Evolutionary conservation across 1,139 yeast genomes (phyloP).

Genomic region (Petasospora rhodanensis): DNA sequence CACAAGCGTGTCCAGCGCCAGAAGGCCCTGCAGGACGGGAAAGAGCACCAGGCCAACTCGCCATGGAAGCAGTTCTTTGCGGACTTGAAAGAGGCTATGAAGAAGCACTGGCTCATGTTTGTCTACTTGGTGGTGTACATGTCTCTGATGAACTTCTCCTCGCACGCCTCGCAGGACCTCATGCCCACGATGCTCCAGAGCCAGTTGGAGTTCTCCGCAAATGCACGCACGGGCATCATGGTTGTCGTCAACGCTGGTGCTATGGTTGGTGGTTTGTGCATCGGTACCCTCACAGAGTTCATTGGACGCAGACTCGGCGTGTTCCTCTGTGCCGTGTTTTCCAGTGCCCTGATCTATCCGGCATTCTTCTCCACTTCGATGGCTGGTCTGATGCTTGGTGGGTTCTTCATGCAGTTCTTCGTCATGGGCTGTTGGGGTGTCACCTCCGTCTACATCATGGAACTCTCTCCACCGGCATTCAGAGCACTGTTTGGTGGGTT

Average conservation of each 20-base stretch:
- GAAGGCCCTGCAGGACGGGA: constrained; percentile 19
- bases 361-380: constrained; percentile 37
- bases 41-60: constrained; percentile 33
- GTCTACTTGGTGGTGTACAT: constrained; percentile 41
- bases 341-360: constrained; percentile 52
- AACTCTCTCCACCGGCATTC: constrained; percentile 51
- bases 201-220: constrained; percentile 34
- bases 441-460: constrained; percentile 48
- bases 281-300: constrained; percentile 43
- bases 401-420: constrained; percentile 70
- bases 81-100: constrained; percentile 9
- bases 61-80: constrained; percentile 27
- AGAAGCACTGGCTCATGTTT: constrained; percentile 41
- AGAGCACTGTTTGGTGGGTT: constrained; percentile 50
- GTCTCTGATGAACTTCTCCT: constrained; percentile 48
- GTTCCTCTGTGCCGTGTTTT: constrained; percentile 38
- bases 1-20: constrained; percentile 14
- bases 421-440: constrained; percentile 63
- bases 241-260: constrained; percentile 48
- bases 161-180: constrained; percentile 54
- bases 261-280: constrained; percentile 42
- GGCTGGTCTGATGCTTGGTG: constrained; percentile 65
- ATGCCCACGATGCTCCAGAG: constrained; percentile 44
- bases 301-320: constrained; percentile 46
- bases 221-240: constrained; percentile 41